phyloP scores from a whole-genome alignment of 352 stramenopile species.

The Pythium rhizo-oryzae region DNA sequence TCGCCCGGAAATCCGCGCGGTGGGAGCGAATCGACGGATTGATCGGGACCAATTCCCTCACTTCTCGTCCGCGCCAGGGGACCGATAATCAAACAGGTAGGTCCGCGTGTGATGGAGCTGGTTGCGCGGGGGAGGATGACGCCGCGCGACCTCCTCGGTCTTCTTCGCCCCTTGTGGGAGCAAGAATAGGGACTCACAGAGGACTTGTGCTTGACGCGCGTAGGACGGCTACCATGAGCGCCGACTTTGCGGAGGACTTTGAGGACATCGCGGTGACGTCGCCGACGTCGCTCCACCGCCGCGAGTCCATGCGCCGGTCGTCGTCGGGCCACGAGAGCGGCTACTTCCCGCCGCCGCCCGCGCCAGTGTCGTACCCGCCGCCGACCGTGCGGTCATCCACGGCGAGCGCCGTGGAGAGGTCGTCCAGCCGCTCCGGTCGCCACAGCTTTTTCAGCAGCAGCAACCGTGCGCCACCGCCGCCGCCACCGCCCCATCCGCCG shows the following conservation, averaged over 20 bases:
- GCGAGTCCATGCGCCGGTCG: slow-evolving; percentile 78
- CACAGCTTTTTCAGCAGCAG: slow-evolving; percentile 50
- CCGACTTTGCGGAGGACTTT: slow-evolving; percentile 42
- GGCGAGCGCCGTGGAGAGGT: slow-evolving; percentile 3
- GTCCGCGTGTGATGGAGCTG: not conserved
- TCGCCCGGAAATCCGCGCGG: too few relatives aligned
- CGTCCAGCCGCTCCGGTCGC: slow-evolving; percentile 24
- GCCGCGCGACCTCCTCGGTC: not conserved
- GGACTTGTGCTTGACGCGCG: not conserved
- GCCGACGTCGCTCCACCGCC: slow-evolving; percentile 74
- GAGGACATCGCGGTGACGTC: slow-evolving; percentile 85
- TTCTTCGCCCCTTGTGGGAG: not conserved
- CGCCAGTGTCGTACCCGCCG: slow-evolving; percentile 24
- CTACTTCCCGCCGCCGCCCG: slow-evolving; percentile 31
- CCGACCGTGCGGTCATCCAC: slow-evolving; percentile 20
- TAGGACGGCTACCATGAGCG: slow-evolving; percentile 13
- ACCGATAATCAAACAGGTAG: not conserved
- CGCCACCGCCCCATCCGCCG: slow-evolving; percentile 56
- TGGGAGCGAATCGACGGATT: too few relatives aligned
- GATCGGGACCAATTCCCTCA: too few relatives aligned
- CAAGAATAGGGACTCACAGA: not conserved
- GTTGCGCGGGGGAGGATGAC: not conserved
- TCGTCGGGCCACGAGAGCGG: slow-evolving; percentile 58
- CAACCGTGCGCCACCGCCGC: slow-evolving; percentile 57
- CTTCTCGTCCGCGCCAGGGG: too few relatives aligned